phyloP scores from a whole-genome alignment of 169 alveolate genomes.

The Pseudocohnilembus persalinus region DNA sequence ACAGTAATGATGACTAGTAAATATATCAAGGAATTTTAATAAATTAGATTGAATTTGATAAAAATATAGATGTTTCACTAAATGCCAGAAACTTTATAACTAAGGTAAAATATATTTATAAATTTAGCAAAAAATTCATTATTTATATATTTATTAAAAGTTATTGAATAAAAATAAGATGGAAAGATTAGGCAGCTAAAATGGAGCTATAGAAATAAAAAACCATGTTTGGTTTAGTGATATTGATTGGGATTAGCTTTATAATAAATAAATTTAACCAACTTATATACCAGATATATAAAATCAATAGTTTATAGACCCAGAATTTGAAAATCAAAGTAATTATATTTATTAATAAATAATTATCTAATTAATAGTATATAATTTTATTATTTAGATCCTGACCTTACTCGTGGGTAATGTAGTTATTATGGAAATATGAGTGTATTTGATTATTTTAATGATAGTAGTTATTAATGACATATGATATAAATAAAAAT shows the following conservation, averaged over 20 bases:
- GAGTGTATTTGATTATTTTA: too few relatives aligned
- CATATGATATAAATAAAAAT: too few relatives aligned
- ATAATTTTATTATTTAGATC: too few relatives aligned
- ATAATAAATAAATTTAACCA: constrained; percentile 11
- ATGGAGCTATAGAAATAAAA: not conserved
- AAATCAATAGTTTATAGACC: constrained; percentile 22
- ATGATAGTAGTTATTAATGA: too few relatives aligned
- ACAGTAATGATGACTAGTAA: constrained; percentile 34
- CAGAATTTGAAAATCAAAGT: too few relatives aligned
- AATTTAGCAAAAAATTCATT: not conserved
- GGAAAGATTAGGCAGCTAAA: constrained; percentile 19
- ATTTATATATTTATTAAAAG: not conserved
- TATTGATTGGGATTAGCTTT: constrained; percentile 28
- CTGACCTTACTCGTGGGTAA: too few relatives aligned
- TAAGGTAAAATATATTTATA: not conserved
- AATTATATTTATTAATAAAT: too few relatives aligned
- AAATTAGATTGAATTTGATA: not conserved
- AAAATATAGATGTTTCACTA: too few relatives aligned
- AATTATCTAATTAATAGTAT: too few relatives aligned
- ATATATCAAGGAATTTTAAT: constrained; percentile 44
- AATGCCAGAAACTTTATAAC: not conserved
- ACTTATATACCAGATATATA: constrained; percentile 28
- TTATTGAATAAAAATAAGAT: constrained; percentile 19
- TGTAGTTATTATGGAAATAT: too few relatives aligned
- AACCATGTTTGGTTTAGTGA: constrained; percentile 33